Evolutionary conservation across 2,329 filamentous ascomycete species (phyloP), one percentile per base, ranked within the genome.

Genomic region (Colletotrichum spaethianum): DNA sequence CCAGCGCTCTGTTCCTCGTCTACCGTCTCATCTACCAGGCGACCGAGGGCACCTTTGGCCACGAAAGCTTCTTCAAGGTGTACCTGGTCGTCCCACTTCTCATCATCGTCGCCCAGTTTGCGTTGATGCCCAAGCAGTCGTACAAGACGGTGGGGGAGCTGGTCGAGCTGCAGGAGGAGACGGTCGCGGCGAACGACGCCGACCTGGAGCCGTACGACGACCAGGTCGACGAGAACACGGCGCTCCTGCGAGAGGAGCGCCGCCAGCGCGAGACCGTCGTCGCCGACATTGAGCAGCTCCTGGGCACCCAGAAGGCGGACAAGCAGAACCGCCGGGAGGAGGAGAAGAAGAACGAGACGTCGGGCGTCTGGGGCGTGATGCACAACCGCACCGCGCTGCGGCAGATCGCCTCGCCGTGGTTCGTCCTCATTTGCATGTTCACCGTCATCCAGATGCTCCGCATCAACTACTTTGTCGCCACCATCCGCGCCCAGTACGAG

Each of bases 381-480:
- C 95, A 98, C 79, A 91, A 91, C 62, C 86, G 87, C 75, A 89
- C 92, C 0, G 93, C 93, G 0, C 77, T 86, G 28, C 83, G 94
- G 77, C 95, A 98, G 82, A 93, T 98, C 75, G 81, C 84, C 9
- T 94, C 92, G 2, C 92, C 92, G 0, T 98, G 94, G 94, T 98
- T 96, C 80, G 85, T 94, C 23, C 87, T 97, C 46, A 93, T 97
- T 76, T 93, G 93, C 6, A 82, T 94, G 26, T 96, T 97, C 80
- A 97, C 94, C 6, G 87, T 93, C 40, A 82, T 93, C 48, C 92
- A 93, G 80, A 93, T 93, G 91, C 92, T 91, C 2, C 88, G 93
- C 38, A 97, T 97, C 87, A 97, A 97, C 83, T 97, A 95, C 84
- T 97, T 97, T 79, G 94, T 98, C 64, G 94, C 95, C 4, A 97